phyloP scores from a whole-genome alignment of 805 yeast species.

The Candida pseudoglaebosa region DNA sequence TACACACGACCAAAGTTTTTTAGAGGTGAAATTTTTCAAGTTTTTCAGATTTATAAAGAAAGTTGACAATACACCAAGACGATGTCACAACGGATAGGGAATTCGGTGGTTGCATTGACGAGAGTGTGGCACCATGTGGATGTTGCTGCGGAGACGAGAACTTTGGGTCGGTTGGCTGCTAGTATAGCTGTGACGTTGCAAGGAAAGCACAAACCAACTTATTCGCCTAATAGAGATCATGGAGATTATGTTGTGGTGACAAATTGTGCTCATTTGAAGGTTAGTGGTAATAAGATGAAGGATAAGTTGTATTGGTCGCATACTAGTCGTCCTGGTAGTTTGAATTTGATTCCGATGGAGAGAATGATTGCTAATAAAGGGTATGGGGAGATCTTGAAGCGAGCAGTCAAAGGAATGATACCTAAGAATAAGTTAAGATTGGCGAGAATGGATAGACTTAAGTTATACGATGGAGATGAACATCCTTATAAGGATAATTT shows the following conservation, averaged over 20 bases:
- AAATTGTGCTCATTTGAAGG: constrained; percentile 74
- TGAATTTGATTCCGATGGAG: constrained; percentile 79
- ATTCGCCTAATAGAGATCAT: constrained; percentile 66
- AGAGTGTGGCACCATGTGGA: constrained; percentile 96
- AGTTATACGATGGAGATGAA: constrained; percentile 81
- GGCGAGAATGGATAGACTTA: constrained; percentile 75
- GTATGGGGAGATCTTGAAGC: constrained; percentile 74
- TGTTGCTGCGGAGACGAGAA: constrained; percentile 74
- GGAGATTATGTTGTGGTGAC: constrained; percentile 98
- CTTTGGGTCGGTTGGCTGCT: constrained; percentile 90
- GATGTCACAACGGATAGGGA: constrained; percentile 34
- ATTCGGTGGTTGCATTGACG: constrained; percentile 70
- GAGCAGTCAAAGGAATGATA: constrained; percentile 94
- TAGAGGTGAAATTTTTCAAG: background rate
- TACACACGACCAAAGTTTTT: constrained; percentile 4
- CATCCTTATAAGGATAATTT: constrained; percentile 84
- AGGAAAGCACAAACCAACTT: constrained; percentile 97
- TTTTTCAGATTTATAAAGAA: background rate
- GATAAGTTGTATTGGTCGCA: constrained; percentile 88
- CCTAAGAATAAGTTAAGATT: constrained; percentile 87
- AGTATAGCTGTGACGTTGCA: constrained; percentile 81
- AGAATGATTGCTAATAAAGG: constrained; percentile 75
- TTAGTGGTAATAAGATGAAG: constrained; percentile 81
- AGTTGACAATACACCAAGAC: background rate
- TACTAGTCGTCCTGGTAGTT: constrained; percentile 83